Base-by-base conservation (phyloP, 306 rosid genomes). In the Vigna nakashimae region DNA sequence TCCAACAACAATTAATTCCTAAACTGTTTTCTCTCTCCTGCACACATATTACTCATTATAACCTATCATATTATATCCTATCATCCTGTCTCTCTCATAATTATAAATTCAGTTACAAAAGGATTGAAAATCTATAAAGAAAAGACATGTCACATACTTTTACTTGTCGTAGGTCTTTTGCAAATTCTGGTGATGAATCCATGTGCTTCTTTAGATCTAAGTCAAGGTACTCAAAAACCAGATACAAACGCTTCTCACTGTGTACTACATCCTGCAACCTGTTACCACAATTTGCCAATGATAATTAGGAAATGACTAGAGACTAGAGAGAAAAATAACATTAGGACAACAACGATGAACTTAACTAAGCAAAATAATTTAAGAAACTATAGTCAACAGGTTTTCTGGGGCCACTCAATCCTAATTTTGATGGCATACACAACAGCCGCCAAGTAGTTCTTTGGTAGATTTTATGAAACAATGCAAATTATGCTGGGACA, bases 181-280 rank as follows among this genome's bases (percentile, higher is more conserved):
- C 77, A n/a, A 94, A 94, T 9, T 92, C 98, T 38, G 98, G 98
- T 82, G 89, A 82, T 53, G 98, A 90, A 75, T 94, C 98, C 98
- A 94, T 94, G 83, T 90, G 91, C 88, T 92, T 92, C 97, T 94
- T 94, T 85, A 94, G 85, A 89, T 94, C 98, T 85, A 94, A 89
- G 87, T 94, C 98, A 79, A 94, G 91, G 80, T 89, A 94, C 89
- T 94, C 98, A 80, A 94, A 92, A 86, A 94, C 97, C 76, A 94
- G 91, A 87, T 90, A 94, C 89, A 94, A 80, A 38, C 97, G 90
- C 95, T 86, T 92, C 86, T 94, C 97, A 71, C 95, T 87, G 53
- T 94, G 97, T 84, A 94, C 98, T 18, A 94, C 98, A 81, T 92
- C 98, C 86, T 90, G 97, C 73, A 94, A 84, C 89, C 98, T 94